Base-by-base conservation (phyloP, 495 filamentous ascomycete genomes). In the Echria macrotheca region DNA sequence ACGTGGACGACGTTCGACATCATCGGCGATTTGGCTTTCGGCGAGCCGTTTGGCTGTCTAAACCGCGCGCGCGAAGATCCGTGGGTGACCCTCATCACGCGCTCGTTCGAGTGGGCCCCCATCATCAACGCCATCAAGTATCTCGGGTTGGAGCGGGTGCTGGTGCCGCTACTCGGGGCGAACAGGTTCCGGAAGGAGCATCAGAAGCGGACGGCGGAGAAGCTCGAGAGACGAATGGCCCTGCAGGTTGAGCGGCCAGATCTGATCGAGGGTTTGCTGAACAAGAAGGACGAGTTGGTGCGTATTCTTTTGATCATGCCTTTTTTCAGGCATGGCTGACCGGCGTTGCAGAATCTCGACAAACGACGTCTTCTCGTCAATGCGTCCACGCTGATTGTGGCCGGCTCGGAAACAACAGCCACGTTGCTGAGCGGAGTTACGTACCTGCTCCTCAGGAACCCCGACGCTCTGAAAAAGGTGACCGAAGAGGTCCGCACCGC, bases 1-100 rank as follows among this genome's bases (percentile, higher is more conserved):
- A 79, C 74, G 25, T 77, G 59, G 32, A 68, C 65, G 6, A 81
- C 76, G 0, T 82, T 82, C 35, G 77, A 81, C 44, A 64, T 81
- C 4, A 75, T 78, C 23, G 76, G 77, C 0, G 73, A 81, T 52
- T 55, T 81, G 1, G 65, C 67, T 1, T 76, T 81, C 44, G 78
- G 76, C 0, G 66, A 77, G 40, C 58, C 78, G 0, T 75, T 83
- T 47, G 69, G 71, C 5, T 71, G 73, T 25, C 63, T 83, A 1
- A 53, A 55, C 2, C 36, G 29, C 4, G 19, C 46, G 24, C 14
- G 29, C 7, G 64, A 59, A 17, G 29, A 21, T 5, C 12, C 28
- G 9, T 53, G 50, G 50, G 38, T 21, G 15, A 12, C 22, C 18
- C 12, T 15, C 18, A 32, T 31, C 14, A 35, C 21, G 2, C 19